Base-by-base conservation (phyloP, 306 rosid species). In the Quercus gilva region DNA sequence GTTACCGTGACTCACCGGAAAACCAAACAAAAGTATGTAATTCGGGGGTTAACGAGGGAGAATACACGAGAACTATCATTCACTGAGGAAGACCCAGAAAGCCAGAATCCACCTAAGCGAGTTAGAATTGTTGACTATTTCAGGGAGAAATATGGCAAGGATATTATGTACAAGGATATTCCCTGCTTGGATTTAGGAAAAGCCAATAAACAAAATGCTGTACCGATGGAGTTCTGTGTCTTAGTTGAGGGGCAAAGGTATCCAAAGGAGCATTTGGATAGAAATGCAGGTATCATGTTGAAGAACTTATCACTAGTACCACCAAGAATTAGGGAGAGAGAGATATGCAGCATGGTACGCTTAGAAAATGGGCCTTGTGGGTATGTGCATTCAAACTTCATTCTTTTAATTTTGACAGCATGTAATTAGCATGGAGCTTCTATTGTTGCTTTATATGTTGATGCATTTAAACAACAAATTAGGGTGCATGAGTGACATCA, bases 201-300 rank as follows among this genome's bases (percentile, higher is more conserved):
- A 85, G 81, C 65, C 31, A 81, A 63, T 19, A 92, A 80, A 76
- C 86, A 55, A 72, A 87, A 85, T 55, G 86, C 77, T 78, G 92
- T 91, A 57, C 96, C 96, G 1, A 85, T 92, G 92, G 97, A 92
- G 82, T 91, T 89, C 74, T 92, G 97, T 80, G 81, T 85, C 82
- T 57, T 92, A 65, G 87, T 78, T 74, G 96, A 82, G 79, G 96
- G 96, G 68, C 94, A 92, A 83, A 88, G 87, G 82, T 92, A 80
- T 80, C 85, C 90, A 2, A 92, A 91, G 73, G 92, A 92, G 74
- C 18, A 52, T 26, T 73, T 92, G 87, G 82, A 76, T n/a, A 74
- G 9, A 51, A 15, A 79, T 52, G 82, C 92, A 18, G 83, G 82
- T 2, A 29, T 73, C 8, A 75, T 58, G 67, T 80, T 92, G 87